Percentiles rank a stretch among this genome's conserved stretches.
Conservation (phyloP, 495 filamentous ascomycete genomes). For the Viridothelium virens region DNA sequence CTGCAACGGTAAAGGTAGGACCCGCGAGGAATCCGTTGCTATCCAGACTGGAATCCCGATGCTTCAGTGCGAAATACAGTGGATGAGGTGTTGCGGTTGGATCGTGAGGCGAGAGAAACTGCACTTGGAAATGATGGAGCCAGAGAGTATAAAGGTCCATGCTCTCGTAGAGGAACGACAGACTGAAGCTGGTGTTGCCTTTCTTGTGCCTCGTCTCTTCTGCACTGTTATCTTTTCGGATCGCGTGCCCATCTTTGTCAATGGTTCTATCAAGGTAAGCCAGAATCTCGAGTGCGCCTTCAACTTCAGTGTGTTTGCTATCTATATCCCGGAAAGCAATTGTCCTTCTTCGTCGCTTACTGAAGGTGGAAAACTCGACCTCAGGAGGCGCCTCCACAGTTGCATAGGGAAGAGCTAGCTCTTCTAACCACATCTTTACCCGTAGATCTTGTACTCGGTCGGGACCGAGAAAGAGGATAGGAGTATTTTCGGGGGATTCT, state of each 20-base stretch:
- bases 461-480: neutral
- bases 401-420: neutral
- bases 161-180: neutral
- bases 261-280: slow-evolving; percentile 5
- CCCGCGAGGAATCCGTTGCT: neutral
- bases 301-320: slow-evolving; percentile 4
- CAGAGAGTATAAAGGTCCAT: slow-evolving; percentile 1
- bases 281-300: slow-evolving; percentile 13
- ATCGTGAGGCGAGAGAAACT: neutral
- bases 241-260: neutral
- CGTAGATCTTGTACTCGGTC: slow-evolving; percentile 6
- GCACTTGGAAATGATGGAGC: neutral
- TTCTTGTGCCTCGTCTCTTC: neutral
- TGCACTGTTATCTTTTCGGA: neutral
- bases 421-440: neutral
- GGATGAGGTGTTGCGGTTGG: neutral
- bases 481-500: neutral
- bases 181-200: neutral
- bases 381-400: neutral
- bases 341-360: neutral
- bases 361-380: neutral
- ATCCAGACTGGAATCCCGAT: neutral
- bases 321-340: slow-evolving; percentile 3
- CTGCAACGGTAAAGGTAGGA: neutral
- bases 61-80: slow-evolving; percentile 5